Percentiles rank a stretch among this genome's conserved stretches.
Conservation (phyloP, 129 eudicot genomes). For the Arctium minus region DNA sequence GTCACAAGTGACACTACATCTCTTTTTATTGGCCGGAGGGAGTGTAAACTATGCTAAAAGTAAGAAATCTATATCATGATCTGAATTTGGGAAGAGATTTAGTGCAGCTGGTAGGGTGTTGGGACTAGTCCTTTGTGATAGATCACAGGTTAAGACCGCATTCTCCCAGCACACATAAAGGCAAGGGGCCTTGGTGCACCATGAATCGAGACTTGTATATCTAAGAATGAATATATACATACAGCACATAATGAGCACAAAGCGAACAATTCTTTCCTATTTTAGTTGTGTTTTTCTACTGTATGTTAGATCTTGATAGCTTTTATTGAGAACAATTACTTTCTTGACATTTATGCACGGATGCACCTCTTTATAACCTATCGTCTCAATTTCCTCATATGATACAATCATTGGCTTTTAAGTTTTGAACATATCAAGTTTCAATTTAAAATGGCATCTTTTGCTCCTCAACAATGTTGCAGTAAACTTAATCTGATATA, state of each 20-base stretch:
- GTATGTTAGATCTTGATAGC: constrained; percentile 7
- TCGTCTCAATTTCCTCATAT: neutral
- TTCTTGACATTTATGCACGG: neutral
- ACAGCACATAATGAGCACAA: constrained; percentile 33
- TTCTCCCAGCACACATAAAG: neutral
- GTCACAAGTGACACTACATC: neutral
- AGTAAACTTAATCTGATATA: neutral
- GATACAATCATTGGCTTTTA: neutral
- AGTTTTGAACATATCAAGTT: neutral
- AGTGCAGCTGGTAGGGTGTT: neutral
- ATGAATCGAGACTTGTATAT: neutral
- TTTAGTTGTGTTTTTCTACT: neutral
- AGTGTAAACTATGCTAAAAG: neutral
- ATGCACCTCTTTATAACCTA: neutral
- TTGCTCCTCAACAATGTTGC: constrained; percentile 8
- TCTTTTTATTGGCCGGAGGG: neutral
- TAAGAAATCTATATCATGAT: neutral
- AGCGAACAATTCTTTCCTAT: constrained; percentile 48
- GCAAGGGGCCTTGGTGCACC: neutral
- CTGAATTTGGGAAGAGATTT: neutral
- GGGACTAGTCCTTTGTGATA: neutral
- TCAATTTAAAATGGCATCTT: neutral
- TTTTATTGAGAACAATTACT: neutral
- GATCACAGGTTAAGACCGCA: neutral
- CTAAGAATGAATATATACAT: neutral